These are phyloP conservation scores for Podaxis rugospora DNA, from an alignment of 768 basidiomycete species.

Conservation along the genomic window DNA sequence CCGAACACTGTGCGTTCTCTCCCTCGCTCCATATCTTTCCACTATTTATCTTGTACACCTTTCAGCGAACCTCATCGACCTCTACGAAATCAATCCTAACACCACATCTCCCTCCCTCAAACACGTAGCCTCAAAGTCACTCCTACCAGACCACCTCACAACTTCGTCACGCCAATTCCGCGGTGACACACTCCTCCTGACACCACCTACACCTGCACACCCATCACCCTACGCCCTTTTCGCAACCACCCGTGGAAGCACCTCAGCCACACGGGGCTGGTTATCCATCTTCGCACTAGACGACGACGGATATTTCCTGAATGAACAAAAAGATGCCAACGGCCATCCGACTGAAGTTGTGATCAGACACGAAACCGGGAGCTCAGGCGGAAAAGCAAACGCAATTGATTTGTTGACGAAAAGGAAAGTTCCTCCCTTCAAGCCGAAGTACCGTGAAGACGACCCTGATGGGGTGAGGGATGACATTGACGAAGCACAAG, in stretches of 20 bases:
- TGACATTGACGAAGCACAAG: background rate
- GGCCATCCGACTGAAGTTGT: constrained; percentile 17
- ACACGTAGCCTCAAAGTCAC: constrained; percentile 27
- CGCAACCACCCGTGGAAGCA: constrained; percentile 44
- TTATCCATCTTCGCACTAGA: constrained; percentile 39
- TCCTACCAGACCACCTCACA: constrained; percentile 22
- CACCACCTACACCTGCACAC: constrained; percentile 30
- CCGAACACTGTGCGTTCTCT: constrained; percentile 42
- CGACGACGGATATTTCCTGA: constrained; percentile 28
- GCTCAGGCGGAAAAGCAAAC: constrained; percentile 48
- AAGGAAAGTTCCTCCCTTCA: background rate
- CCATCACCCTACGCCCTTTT: constrained; percentile 37
- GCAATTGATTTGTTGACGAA: constrained; percentile 41
- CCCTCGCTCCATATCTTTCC: background rate
- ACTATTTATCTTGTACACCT: background rate
- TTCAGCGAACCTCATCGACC: constrained; percentile 42
- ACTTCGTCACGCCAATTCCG: constrained; percentile 24
- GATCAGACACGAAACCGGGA: constrained; percentile 39
- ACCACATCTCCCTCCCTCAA: constrained; percentile 21
- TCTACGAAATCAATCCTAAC: constrained; percentile 29
- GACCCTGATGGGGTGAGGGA: background rate
- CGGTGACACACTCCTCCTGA: constrained; percentile 43
- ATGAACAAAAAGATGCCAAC: background rate
- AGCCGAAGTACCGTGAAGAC: background rate
- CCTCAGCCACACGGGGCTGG: constrained; percentile 34